Evolutionary conservation across 2,329 filamentous ascomycete genomes (phyloP).

Genomic region (Alternaria postmessia): DNA sequence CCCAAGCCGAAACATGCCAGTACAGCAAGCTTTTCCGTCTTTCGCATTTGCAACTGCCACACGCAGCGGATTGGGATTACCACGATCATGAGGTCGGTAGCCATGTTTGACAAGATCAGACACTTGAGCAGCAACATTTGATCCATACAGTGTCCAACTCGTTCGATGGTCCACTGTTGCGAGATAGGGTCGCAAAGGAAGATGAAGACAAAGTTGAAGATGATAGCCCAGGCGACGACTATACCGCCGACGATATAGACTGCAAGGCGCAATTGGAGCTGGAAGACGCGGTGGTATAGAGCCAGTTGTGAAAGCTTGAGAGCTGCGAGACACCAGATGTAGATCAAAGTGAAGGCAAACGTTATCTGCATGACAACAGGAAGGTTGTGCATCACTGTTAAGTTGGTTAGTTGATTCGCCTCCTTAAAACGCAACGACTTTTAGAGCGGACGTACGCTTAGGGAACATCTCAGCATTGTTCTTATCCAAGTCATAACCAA

Average conservation of each 20-base stretch:
- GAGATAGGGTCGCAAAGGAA: slow-evolving; percentile 35
- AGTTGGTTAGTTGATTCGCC: not conserved
- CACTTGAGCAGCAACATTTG: slow-evolving; percentile 30
- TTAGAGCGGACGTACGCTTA: slow-evolving; percentile 17
- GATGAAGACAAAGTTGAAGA: slow-evolving; percentile 34
- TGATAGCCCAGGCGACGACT: slow-evolving; percentile 28
- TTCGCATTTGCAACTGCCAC: slow-evolving; percentile 33
- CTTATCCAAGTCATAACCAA: slow-evolving; percentile 27
- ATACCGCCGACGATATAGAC: slow-evolving; percentile 27
- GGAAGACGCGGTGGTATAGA: slow-evolving; percentile 29
- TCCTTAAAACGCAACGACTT: not conserved
- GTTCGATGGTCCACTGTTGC: slow-evolving; percentile 32
- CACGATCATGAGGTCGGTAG: slow-evolving; percentile 29
- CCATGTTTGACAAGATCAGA: slow-evolving; percentile 28
- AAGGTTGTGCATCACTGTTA: slow-evolving; percentile 25
- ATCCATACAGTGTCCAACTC: slow-evolving; percentile 33
- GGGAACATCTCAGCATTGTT: slow-evolving; percentile 17
- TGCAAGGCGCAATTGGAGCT: slow-evolving; percentile 17
- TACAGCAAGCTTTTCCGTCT: slow-evolving; percentile 33
- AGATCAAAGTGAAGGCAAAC: slow-evolving; percentile 31
- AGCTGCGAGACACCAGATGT: slow-evolving; percentile 30
- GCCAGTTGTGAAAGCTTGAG: slow-evolving; percentile 34
- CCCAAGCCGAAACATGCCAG: slow-evolving; percentile 32
- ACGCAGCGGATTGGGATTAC: slow-evolving; percentile 25
- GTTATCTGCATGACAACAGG: slow-evolving; percentile 34